Percentiles rank a stretch among this genome's conserved stretches.
Conservation (phyloP, 441 rosid species). For the Syzygium syzygioides region DNA sequence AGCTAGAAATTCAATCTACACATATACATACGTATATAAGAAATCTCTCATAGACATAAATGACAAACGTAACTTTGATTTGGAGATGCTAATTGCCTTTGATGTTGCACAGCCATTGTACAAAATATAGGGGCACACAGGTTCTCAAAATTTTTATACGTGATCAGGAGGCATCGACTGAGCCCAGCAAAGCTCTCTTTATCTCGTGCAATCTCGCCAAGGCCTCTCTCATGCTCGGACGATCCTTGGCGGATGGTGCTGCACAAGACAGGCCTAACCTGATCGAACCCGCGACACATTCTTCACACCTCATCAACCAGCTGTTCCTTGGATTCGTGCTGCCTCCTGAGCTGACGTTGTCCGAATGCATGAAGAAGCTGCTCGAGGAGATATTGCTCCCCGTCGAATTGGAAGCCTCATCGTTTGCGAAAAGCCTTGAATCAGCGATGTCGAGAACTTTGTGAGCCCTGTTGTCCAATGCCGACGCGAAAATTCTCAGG, state of each 20-base stretch:
- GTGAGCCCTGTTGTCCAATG: neutral
- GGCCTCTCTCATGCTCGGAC: conserved; percentile 12
- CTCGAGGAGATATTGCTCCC: neutral
- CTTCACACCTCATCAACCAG: neutral
- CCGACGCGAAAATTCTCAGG: conserved; percentile 2
- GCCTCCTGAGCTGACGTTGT: neutral
- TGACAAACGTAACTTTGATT: neutral
- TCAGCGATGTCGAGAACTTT: neutral
- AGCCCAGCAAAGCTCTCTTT: neutral
- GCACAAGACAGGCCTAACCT: conserved; percentile 13
- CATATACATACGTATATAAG: neutral
- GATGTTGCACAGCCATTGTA: neutral
- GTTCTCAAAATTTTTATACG: neutral
- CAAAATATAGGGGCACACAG: neutral
- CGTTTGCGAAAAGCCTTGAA: neutral
- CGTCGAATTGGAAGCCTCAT: neutral
- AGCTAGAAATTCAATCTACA: neutral
- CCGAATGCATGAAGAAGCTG: neutral
- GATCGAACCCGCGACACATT: neutral
- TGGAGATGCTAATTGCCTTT: neutral
- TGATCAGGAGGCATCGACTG: neutral
- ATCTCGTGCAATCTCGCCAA: neutral
- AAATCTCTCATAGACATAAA: neutral
- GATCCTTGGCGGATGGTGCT: conserved; percentile 2
- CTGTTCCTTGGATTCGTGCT: neutral